These are phyloP conservation scores for Fusarium dlaminii DNA, from an alignment of 2,329 filamentous ascomycete species.

Conservation along the genomic window DNA sequence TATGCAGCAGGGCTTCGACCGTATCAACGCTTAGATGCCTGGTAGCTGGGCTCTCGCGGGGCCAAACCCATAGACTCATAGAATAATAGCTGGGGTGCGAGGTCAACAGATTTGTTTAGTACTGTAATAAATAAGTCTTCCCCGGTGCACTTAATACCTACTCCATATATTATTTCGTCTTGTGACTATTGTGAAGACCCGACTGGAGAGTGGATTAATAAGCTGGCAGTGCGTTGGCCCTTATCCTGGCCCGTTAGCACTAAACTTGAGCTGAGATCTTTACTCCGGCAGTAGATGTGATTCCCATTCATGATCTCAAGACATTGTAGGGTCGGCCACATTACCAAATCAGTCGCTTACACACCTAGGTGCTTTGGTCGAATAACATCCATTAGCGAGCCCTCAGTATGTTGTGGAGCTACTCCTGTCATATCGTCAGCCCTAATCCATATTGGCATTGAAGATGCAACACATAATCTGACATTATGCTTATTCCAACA, in stretches of 20 bases:
- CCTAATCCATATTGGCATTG: background rate
- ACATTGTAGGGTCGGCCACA: no score
- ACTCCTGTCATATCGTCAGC: background rate
- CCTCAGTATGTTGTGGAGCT: background rate
- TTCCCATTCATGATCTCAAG: accelerated
- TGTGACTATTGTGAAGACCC: accelerated
- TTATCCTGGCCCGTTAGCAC: background rate
- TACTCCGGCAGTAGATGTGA: background rate
- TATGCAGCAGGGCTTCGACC: constrained; percentile 47
- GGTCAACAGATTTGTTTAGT: background rate
- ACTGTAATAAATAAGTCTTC: background rate
- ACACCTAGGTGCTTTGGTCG: no score
- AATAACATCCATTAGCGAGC: background rate
- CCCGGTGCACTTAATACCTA: background rate
- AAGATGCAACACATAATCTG: background rate
- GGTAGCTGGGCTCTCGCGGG: background rate
- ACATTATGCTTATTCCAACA: background rate
- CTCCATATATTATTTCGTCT: accelerated
- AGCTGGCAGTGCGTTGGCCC: accelerated
- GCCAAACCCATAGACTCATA: background rate
- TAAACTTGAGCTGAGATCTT: no score
- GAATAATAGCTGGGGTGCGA: background rate
- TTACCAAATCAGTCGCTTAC: background rate
- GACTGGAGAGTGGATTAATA: accelerated
- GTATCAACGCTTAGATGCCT: background rate